Evolutionary conservation across 2,329 filamentous ascomycete species (phyloP).

Genomic region (Dryadomyces quercus-mongolicae): DNA sequence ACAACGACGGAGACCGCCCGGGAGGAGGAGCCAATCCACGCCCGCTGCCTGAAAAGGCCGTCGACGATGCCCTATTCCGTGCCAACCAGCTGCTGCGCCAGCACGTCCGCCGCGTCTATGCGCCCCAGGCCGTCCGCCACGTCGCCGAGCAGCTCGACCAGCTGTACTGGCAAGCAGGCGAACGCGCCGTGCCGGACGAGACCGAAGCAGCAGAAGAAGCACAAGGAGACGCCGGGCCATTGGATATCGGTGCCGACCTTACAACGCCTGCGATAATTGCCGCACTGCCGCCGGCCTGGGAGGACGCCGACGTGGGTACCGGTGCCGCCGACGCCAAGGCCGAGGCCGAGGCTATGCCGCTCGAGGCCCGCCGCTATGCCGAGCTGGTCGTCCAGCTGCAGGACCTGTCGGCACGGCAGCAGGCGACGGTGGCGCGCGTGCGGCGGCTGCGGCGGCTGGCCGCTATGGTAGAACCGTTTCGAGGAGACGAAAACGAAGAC

Average conservation of each 20-base stretch:
- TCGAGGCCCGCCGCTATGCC: slow-evolving; percentile 38
- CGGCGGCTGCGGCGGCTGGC: slow-evolving; percentile 36
- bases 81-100: slow-evolving; percentile 52
- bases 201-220: slow-evolving; percentile 14
- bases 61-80: slow-evolving; percentile 44
- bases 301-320: slow-evolving; percentile 23
- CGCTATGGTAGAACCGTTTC: slow-evolving; percentile 37
- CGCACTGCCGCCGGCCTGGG: slow-evolving; percentile 35
- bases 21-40: slow-evolving; percentile 16
- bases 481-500: slow-evolving; percentile 7
- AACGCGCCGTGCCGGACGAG: slow-evolving; percentile 16
- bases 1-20: background rate
- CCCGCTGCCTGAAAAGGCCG: slow-evolving; percentile 31
- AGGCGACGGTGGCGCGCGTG: slow-evolving; percentile 21
- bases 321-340: slow-evolving; percentile 20
- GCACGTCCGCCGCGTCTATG: slow-evolving; percentile 54
- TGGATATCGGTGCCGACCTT: slow-evolving; percentile 11
- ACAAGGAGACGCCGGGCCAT: slow-evolving; percentile 10
- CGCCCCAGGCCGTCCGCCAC: slow-evolving; percentile 55
- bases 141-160: slow-evolving; percentile 61
- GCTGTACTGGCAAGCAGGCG: slow-evolving; percentile 43
- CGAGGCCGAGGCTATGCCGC: slow-evolving; percentile 25
- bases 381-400: slow-evolving; percentile 36
- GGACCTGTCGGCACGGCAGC: slow-evolving; percentile 33
- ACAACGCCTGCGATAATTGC: slow-evolving; percentile 31